A percentile compares a stretch with the other conserved stretches of the same genome.
phyloP scores from a whole-genome alignment of 306 rosid species.

The Oemleria cerasiformis region DNA sequence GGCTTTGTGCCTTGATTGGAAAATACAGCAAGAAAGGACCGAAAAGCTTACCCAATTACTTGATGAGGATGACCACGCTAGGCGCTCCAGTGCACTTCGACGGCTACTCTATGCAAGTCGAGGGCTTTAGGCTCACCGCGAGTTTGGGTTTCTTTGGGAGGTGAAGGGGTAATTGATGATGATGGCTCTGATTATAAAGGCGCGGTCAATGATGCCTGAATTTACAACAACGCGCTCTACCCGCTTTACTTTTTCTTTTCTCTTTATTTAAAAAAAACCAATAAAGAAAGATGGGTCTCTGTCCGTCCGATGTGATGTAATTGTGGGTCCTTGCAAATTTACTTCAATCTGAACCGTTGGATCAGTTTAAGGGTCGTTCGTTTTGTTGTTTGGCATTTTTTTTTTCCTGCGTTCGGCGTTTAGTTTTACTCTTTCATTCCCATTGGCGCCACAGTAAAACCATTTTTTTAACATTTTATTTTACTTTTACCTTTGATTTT shows the following conservation, averaged over 20 bases:
- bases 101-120: neutral
- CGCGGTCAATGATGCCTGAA: neutral
- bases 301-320: neutral
- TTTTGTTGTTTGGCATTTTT: neutral
- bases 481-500: too few relatives aligned
- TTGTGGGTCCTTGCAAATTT: neutral
- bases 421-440: neutral
- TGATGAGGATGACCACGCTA: neutral
- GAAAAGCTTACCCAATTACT: slow-evolving; percentile 7
- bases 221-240: neutral
- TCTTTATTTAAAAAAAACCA: neutral
- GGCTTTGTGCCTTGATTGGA: too few relatives aligned
- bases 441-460: too few relatives aligned
- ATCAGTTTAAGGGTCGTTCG: neutral
- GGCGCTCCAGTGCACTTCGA: too few relatives aligned
- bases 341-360: neutral
- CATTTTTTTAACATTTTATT: too few relatives aligned
- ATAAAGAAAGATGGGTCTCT: neutral
- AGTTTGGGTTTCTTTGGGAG: neutral
- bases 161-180: neutral
- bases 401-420: neutral
- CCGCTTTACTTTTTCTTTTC: neutral
- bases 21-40: too few relatives aligned
- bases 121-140: neutral
- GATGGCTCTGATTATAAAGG: neutral